Evolutionary conservation across 805 yeast species (phyloP), one percentile per base, ranked within the genome.

Genomic region (Candida broadrunensis): DNA sequence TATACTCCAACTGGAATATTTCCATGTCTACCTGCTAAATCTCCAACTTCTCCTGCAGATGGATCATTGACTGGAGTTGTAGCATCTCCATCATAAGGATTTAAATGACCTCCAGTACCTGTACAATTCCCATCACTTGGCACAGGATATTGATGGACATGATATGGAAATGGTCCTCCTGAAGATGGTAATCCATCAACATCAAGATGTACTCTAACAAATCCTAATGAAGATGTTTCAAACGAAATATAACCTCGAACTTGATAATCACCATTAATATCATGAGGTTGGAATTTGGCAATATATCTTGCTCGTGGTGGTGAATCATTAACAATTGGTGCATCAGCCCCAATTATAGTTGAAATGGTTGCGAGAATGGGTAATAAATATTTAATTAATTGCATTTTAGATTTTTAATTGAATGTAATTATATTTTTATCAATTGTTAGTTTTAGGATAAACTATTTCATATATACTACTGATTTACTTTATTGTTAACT

Each of bases 101-200:
- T 60, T 45, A 69, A 62, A 54, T 63, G 69, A 19, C 42, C 56
- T 33, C 41, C 42, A 13, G 74, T 65, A 32, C 59, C 72, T n/a
- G 58, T 51, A 48, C 72, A 68, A 40, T 61, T 56, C 12, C 70
- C 73, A 38, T 61, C 52, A 5, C 59, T 29, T 11, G 73, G 73
- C 27, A 69, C 71, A 12, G 68, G 60, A 25, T 43, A 38, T 38
- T 59, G 53, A 50, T 69, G 72, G 42, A 69, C 56, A 48, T 66
- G 72, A 60, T 69, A 69, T 29, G 54, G 41, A 58, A 66, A 69
- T 20, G 72, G 70, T 14, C 71, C 72, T 18, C 70, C 70, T 3
- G 45, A 21, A 13, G 45, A 25, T 9, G 73, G 73, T 48, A 69
- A 61, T 21, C 56, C 59, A 9, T 47, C 30, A 25, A 68, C 37